phyloP scores from a whole-genome alignment of 768 basidiomycete species.

The Boletus barrowsii region DNA sequence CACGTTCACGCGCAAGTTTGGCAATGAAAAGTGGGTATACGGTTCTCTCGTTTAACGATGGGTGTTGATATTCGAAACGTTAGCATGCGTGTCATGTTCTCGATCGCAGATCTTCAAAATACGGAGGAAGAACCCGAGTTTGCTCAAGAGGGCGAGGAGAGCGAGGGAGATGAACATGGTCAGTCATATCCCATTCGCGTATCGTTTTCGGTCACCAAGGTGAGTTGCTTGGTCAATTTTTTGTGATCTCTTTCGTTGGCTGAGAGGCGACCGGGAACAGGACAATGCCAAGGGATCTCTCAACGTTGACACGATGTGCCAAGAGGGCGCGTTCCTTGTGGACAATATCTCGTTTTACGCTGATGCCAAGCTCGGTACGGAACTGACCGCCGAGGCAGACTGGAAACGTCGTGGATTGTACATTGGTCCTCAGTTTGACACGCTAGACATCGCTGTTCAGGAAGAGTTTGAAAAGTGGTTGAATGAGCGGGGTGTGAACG shows the following conservation, averaged over 20 bases:
- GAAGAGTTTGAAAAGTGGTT: slow-evolving; percentile 90
- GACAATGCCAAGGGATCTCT: slow-evolving; percentile 58
- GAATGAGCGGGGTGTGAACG: slow-evolving; percentile 86
- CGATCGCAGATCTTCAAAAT: slow-evolving; percentile 80
- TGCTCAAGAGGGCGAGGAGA: slow-evolving; percentile 38
- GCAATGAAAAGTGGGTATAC: slow-evolving; percentile 78
- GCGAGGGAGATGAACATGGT: slow-evolving; percentile 28
- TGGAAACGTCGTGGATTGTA: slow-evolving; percentile 91
- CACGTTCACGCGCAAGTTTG: slow-evolving; percentile 75
- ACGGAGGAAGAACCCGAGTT: slow-evolving; percentile 39
- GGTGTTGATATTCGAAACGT: too few species aligned
- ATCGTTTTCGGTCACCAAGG: slow-evolving; percentile 85
- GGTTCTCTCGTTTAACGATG: not conserved
- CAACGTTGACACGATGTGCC: slow-evolving; percentile 72
- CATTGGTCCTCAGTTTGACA: slow-evolving; percentile 92
- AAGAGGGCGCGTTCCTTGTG: slow-evolving; percentile 78
- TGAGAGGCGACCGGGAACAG: slow-evolving; percentile 31
- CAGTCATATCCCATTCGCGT: slow-evolving; percentile 70
- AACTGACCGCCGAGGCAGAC: slow-evolving; percentile 84
- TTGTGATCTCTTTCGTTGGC: not conserved
- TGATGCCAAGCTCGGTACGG: slow-evolving; percentile 67
- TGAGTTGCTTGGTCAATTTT: slow-evolving; percentile 19
- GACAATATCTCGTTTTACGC: slow-evolving; percentile 88
- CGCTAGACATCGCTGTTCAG: slow-evolving; percentile 83
- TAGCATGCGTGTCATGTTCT: slow-evolving; percentile 81